Evolutionary conservation across 23 red algal species (phyloP), one percentile per base, ranked within the genome.

Genomic region (Pyropia yezoensis): DNA sequence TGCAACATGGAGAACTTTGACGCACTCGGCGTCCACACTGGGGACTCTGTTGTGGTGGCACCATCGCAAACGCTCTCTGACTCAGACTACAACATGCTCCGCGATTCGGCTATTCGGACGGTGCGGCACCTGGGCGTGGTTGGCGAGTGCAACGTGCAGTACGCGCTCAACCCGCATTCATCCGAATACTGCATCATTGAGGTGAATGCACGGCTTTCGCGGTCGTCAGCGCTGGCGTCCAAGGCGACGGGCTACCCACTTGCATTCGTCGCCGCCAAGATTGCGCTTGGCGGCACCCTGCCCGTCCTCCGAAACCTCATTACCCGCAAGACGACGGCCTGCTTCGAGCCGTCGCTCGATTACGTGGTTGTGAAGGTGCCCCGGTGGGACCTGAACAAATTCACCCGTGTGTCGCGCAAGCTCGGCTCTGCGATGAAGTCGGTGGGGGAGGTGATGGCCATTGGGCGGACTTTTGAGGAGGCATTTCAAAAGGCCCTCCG

Each of bases 1-100:
- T 97, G 93, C 72, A 97, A 97, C 71, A 97, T 97, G 93, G 93
- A 97, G 71, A 97, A 97, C 69, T 98, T 98, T 73, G 94, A 98
- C 67, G 86, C 94, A 2, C 55, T 98, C 12, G 94, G 85, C 34
- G 78, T 98, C 49, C 94, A 98, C 52, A 91, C 94, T 1, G 94
- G 94, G 47, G 94, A 98, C 34, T 98, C 94, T 18, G 91, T 91
- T 62, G 94, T 98, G 28, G 76, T 98, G 22, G 94, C 94, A 14
- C 94, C 94, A 21, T 89, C 82, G 16, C 94, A 98, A 63, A 98
- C 94, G 9, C 79, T 98, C 8, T 73, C 71, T 53, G 78, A 98
- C 63, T 71, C 78, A 11, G 94, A 98, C 54, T 98, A 98, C 82
- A 78, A 98, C 54, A 98, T 98, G 94, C 80, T 98, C 25, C 71